Conservation (phyloP, 2,329 filamentous ascomycete genomes). For the Pyrenophora seminiperda region DNA sequence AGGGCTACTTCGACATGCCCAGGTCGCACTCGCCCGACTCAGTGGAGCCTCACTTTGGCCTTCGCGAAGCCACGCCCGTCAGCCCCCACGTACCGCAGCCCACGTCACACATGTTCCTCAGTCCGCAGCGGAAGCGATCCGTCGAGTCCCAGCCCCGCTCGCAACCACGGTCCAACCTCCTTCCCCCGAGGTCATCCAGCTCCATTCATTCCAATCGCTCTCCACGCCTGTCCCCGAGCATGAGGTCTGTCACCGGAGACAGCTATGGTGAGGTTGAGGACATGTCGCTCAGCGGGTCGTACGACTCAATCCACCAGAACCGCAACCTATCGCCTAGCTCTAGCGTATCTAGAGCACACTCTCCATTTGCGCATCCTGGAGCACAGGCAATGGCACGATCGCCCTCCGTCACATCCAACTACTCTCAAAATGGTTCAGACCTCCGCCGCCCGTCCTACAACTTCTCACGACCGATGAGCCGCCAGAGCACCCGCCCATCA, state of each 20-base stretch:
- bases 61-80: constrained; percentile 53
- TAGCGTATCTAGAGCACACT: constrained; percentile 63
- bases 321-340: constrained; percentile 80
- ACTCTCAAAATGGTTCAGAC: constrained; percentile 63
- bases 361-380: constrained; percentile 67
- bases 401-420: constrained; percentile 83
- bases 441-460: constrained; percentile 82
- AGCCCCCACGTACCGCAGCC: constrained; percentile 43
- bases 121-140: constrained; percentile 48
- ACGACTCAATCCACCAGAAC: constrained; percentile 66
- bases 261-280: constrained; percentile 74
- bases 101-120: constrained; percentile 43
- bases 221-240: constrained; percentile 50
- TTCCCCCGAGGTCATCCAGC: constrained; percentile 50
- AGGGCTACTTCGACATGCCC: constrained; percentile 55
- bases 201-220: constrained; percentile 39
- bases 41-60: constrained; percentile 49
- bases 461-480: constrained; percentile 88
- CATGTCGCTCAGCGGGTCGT: constrained; percentile 61
- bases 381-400: constrained; percentile 69
- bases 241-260: constrained; percentile 52
- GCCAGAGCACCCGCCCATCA: constrained; percentile 63
- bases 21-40: constrained; percentile 54
- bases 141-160: constrained; percentile 41
- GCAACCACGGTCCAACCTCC: constrained; percentile 39